These are phyloP conservation scores for Pholiota adiposa DNA, from an alignment of 1,284 basidiomycete genomes.

Conservation along the genomic window DNA sequence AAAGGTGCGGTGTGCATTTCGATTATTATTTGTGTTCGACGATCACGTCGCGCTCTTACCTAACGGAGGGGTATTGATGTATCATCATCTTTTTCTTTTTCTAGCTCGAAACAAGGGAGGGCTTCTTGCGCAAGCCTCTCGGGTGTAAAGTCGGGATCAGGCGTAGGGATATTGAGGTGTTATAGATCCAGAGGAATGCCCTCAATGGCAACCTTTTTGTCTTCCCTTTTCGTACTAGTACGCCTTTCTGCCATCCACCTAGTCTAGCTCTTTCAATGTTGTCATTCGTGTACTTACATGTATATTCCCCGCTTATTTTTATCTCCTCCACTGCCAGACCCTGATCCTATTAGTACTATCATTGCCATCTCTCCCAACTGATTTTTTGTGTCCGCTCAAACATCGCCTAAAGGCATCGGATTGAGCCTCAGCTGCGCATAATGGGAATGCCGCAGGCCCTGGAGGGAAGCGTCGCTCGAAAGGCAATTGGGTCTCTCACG, in stretches of 20 bases:
- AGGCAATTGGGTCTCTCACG: conserved; percentile 8
- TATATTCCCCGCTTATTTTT: not conserved
- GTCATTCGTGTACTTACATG: not conserved
- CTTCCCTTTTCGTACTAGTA: not conserved
- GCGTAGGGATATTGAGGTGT: conserved; percentile 50
- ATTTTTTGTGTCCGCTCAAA: no score
- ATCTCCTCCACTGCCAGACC: not conserved
- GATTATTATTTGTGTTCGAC: no score
- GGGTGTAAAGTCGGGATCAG: conserved; percentile 69
- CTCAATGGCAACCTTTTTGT: not conserved
- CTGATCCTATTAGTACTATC: not conserved
- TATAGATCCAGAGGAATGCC: no score
- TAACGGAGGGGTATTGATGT: no score
- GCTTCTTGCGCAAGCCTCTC: conserved; percentile 79
- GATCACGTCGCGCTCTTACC: not conserved
- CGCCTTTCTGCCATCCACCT: not conserved
- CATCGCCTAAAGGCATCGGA: not conserved
- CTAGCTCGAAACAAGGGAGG: conserved; percentile 72
- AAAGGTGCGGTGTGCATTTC: no score
- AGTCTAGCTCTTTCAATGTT: not conserved
- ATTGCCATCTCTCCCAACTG: not conserved
- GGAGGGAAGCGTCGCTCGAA: not conserved
- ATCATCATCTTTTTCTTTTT: conserved; percentile 6
- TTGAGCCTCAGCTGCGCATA: not conserved
- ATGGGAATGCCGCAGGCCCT: not conserved